phyloP scores from a whole-genome alignment of 495 filamentous ascomycete species.

The Trichoderma gamsii region DNA sequence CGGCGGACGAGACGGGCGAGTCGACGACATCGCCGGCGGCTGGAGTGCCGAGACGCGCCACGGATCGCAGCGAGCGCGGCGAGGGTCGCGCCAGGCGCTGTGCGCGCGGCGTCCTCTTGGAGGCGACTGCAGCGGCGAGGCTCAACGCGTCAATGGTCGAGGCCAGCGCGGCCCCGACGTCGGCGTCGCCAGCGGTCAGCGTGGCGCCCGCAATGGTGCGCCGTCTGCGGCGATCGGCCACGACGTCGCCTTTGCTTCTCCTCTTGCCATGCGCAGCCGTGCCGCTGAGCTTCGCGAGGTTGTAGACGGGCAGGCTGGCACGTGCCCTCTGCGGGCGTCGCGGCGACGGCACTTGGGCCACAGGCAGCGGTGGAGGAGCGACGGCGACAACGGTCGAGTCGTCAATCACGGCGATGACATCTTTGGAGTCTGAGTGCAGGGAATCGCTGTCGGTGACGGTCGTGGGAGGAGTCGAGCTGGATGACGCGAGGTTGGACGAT shows the following conservation, averaged over 20 bases:
- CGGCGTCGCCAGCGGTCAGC: slow-evolving; percentile 17
- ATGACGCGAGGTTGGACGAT: slow-evolving; percentile 38
- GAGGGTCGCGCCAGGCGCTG: slow-evolving; percentile 31
- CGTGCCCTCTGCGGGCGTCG: slow-evolving; percentile 41
- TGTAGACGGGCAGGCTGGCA: slow-evolving; percentile 46
- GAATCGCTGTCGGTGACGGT: slow-evolving; percentile 41
- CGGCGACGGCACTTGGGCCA: slow-evolving; percentile 17
- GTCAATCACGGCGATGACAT: slow-evolving; percentile 3
- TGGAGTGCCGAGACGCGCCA: slow-evolving; percentile 38
- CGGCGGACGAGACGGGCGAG: slow-evolving; percentile 39
- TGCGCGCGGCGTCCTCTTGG: slow-evolving; percentile 23
- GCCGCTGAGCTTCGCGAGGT: slow-evolving; percentile 46
- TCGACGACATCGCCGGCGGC: not conserved
- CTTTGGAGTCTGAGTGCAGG: slow-evolving; percentile 37
- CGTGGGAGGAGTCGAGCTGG: slow-evolving; percentile 44
- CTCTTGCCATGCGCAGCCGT: slow-evolving; percentile 40
- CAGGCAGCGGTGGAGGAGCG: slow-evolving; percentile 9
- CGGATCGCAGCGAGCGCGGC: slow-evolving; percentile 30
- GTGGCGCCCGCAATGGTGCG: slow-evolving; percentile 38
- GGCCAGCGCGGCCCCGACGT: not conserved
- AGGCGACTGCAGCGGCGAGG: slow-evolving; percentile 32
- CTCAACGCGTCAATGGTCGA: slow-evolving; percentile 28
- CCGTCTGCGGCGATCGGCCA: slow-evolving; percentile 32
- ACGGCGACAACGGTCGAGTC: not conserved
- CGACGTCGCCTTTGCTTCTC: slow-evolving; percentile 33